These are phyloP conservation scores for Limnanthes douglasii DNA, from an alignment of 345 rosid species.

Conservation along the genomic window DNA sequence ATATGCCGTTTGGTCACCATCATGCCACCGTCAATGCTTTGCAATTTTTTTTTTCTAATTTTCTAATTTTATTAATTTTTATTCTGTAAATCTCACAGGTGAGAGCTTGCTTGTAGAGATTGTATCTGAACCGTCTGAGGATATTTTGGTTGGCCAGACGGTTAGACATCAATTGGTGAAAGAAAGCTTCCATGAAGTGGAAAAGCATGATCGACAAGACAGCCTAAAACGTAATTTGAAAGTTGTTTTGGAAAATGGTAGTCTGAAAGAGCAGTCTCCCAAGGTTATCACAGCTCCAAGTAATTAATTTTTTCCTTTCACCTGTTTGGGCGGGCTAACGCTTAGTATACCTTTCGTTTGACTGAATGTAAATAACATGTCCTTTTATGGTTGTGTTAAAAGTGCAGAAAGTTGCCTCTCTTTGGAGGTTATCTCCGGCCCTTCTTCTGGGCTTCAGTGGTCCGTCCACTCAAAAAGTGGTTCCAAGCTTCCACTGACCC, in stretches of 20 bases:
- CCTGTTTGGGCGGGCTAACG: conserved; percentile 8
- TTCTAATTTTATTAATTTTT: not conserved
- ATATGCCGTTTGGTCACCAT: not conserved
- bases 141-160: conserved; percentile 48
- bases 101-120: conserved; percentile 52
- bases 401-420: conserved; percentile 92
- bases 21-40: conserved; percentile 2
- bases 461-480: conserved; percentile 41
- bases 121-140: conserved; percentile 38
- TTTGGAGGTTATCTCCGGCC: conserved; percentile 85
- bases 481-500: conserved; percentile 63
- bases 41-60: conserved; percentile 5
- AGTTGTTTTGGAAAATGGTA: conserved; percentile 18
- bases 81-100: conserved; percentile 20
- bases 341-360: conserved; percentile 9
- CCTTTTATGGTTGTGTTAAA: conserved; percentile 45
- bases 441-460: conserved; percentile 49
- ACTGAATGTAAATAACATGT: conserved; percentile 26
- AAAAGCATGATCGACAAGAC: conserved; percentile 18
- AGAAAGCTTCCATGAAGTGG: conserved; percentile 25
- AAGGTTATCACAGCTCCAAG: conserved; percentile 40
- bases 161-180: conserved; percentile 27
- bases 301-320: conserved; percentile 37
- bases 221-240: conserved; percentile 16
- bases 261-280: conserved; percentile 16